Percentiles rank a stretch among this genome's conserved stretches.
phyloP scores from a whole-genome alignment of 306 rosid species.

The Canavalia ensiformis region DNA sequence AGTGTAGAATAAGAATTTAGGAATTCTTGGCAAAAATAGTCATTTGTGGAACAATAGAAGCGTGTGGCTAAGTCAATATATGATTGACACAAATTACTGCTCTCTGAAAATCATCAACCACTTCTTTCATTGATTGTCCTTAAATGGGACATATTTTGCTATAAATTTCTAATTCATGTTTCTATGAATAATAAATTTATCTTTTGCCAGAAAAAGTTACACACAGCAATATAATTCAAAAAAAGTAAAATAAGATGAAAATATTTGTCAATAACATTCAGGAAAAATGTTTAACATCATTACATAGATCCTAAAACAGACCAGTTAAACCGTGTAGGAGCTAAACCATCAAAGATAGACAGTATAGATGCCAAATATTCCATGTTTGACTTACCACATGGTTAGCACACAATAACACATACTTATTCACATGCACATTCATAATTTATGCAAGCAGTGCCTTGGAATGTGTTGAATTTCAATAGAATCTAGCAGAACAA shows the following conservation, averaged over 20 bases:
- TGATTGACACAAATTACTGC: too few relatives aligned
- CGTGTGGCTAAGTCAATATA: too few relatives aligned
- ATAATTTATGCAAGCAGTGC: neutral
- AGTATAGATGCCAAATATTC: conserved; percentile 11
- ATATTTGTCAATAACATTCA: neutral
- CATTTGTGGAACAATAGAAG: too few relatives aligned
- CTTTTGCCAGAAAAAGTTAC: neutral
- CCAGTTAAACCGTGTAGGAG: neutral
- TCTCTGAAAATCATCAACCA: too few relatives aligned
- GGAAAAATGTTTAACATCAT: neutral
- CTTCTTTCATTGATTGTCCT: too few relatives aligned
- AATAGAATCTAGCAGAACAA: conserved; percentile 27
- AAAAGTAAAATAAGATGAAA: neutral
- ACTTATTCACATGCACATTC: neutral
- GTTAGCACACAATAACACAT: neutral
- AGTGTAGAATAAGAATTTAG: too few relatives aligned
- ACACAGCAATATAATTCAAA: neutral
- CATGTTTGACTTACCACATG: neutral
- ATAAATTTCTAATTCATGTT: too few relatives aligned
- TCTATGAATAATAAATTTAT: neutral
- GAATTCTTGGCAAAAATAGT: too few relatives aligned
- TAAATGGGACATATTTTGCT: too few relatives aligned
- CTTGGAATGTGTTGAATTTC: neutral
- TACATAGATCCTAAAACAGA: neutral
- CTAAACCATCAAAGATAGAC: conserved; percentile 7